A percentile compares a stretch with the other conserved stretches of the same genome.
Conservation (phyloP, 2,329 filamentous ascomycete species). For the Lithohypha guttulata region DNA sequence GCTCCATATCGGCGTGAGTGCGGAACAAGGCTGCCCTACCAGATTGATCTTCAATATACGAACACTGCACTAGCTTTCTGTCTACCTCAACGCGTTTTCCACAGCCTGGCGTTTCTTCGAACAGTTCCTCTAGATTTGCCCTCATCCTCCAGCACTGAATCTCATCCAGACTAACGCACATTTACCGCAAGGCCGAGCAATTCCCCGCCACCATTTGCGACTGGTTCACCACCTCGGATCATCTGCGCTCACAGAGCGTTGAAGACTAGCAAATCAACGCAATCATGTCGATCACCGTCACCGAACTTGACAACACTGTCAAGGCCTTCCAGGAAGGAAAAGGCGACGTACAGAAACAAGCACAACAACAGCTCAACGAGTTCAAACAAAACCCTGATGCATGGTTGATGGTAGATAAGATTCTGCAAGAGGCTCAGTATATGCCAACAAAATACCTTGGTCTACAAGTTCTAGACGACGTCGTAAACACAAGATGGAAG, state of each 20-base stretch:
- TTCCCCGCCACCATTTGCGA: conserved; percentile 9
- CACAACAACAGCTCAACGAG: conserved; percentile 38
- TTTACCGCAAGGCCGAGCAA: no score
- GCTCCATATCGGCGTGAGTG: no score
- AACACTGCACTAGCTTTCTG: no score
- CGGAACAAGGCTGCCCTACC: no score
- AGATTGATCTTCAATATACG: no score
- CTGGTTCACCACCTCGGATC: conserved; percentile 6
- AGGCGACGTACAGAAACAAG: conserved; percentile 54
- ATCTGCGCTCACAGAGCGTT: conserved; percentile 8
- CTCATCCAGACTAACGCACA: no score
- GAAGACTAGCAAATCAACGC: not conserved
- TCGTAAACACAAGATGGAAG: conserved; percentile 99
- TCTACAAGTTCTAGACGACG: conserved; percentile 91
- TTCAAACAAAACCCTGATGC: conserved; percentile 99
- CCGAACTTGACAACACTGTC: conserved; percentile 93
- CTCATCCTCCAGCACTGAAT: no score
- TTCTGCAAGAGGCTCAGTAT: conserved; percentile 84
- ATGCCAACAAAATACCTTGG: conserved; percentile 96
- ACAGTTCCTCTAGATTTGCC: no score
- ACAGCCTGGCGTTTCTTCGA: no score
- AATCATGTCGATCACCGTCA: conserved; percentile 60
- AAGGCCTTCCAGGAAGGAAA: conserved; percentile 95
- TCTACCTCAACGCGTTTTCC: no score
- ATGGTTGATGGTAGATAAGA: conserved; percentile 95